Evolutionary conservation across 495 filamentous ascomycete species (phyloP), one percentile per base, ranked within the genome.

Genomic region (Neurospora africana): DNA sequence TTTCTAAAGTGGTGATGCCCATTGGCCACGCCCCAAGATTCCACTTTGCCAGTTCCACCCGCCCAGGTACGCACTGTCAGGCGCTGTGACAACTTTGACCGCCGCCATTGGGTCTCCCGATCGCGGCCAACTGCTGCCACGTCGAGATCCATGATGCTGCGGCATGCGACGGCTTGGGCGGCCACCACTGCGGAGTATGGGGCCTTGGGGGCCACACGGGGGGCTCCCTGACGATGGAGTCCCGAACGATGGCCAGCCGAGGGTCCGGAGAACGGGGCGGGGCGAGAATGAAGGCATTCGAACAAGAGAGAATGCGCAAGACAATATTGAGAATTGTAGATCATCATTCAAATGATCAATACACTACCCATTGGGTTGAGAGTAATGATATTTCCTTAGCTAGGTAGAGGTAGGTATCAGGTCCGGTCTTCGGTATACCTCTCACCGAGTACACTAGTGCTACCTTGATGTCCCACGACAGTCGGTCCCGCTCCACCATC

Each of bases 1-100:
- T 79, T 81, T 75, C 73, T 41, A 81, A 81, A 78, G 68, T 1
- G 5, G 11, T 33, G 23, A 39, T 38, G 15, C 21, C 69, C 73
- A 81, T 81, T 81, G 78, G 79, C 47, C 61, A 37, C 17, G 53
- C 15, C 15, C 0, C 27, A 65, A 13, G 21, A 41, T 40, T 44
- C n/a, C 41, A 44, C 41, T 44, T 39, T 27, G 68, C 19, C 53
- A 65, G 53, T 65, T 65, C 53, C 53, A 65, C 53, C 27, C 53
- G 53, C 53, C 23, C 53, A 65, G 53, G 53, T 27, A 65, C 53
- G 53, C 53, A 65, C 53, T 65, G 53, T 33, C 53, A 35, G 53
- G 15, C 53, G 53, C 53, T 65, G 53, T 65, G 27, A 65, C 53
- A 61, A 53, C 41, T n/a, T n/a, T 19, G 41, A 44, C 41, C 41